Conservation (phyloP, 2,329 filamentous ascomycete genomes). For the Trichophyton schoenleinii region DNA sequence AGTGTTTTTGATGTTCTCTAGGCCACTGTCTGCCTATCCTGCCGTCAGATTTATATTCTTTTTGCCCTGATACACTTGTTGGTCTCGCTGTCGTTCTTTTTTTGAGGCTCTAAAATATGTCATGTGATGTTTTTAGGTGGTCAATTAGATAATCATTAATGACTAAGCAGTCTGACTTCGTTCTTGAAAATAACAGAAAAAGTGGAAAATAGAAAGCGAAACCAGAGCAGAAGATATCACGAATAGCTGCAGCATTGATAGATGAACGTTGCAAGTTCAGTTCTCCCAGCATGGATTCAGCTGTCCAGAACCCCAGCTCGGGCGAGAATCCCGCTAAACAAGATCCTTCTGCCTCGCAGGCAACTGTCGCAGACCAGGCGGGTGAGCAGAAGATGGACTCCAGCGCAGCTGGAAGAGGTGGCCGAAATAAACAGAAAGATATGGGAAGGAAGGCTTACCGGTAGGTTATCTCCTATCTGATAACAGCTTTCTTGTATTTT, state of each 20-base stretch:
- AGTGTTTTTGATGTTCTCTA: not conserved
- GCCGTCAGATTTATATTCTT: too few relatives aligned
- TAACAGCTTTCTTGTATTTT: not conserved
- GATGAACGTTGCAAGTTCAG: not conserved
- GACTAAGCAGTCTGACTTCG: not conserved
- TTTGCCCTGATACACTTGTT: too few relatives aligned
- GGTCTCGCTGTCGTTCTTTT: too few relatives aligned
- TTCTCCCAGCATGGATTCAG: slow-evolving; percentile 11
- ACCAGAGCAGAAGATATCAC: not conserved
- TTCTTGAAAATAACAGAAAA: not conserved
- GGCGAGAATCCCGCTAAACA: not conserved
- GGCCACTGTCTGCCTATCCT: not conserved
- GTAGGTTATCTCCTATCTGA: slow-evolving; percentile 29
- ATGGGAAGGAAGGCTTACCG: slow-evolving; percentile 54
- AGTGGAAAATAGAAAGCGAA: not conserved
- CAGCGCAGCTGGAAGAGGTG: slow-evolving; percentile 15
- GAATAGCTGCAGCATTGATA: not conserved
- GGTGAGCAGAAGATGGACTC: not conserved
- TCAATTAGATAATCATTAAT: too few relatives aligned
- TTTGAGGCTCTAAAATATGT: too few relatives aligned
- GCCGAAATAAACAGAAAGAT: slow-evolving; percentile 50
- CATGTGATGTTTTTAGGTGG: too few relatives aligned
- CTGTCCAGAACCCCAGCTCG: slow-evolving; percentile 6
- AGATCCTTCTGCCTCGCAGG: slow-evolving; percentile 2
- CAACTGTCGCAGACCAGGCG: not conserved